Evolutionary conservation across 192 early-diverging fungal species (phyloP), one percentile per base, ranked within the genome.

Genomic region (Coemansia sp.): DNA sequence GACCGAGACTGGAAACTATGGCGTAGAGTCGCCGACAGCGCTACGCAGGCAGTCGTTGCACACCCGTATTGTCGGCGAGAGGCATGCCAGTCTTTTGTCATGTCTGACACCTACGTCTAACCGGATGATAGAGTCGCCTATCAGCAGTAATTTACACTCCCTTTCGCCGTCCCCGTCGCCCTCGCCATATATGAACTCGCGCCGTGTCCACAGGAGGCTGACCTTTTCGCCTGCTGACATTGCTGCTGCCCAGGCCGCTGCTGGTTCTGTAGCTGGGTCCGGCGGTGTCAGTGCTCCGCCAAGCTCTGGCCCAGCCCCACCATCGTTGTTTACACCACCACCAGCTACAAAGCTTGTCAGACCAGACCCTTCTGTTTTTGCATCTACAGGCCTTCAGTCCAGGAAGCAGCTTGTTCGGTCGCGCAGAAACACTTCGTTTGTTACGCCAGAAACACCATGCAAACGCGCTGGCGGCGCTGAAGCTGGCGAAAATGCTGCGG

Each of bases 321-420:
- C 52, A 20, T 33, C 69, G 29, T 48, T 84, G 60, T 84, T 84
- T 62, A 84, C 83, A 20, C 83, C 83, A 20, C 83, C 83, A 45
- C 81, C 68, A 11, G 71, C 78, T 8, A 73, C 83, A 12, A 84
- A 78, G 71, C 78, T 84, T 22, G 78, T 84, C 45, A 68, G 75
- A 40, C 83, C 83, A 11, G 75, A 77, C 64, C 78, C 83, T 0
- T 73, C 73, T 2, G 83, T 62, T 18, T 84, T 84, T 40, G 56
- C 69, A 49, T 84, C 83, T 7, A 75, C 83, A 0, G 83, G 83
- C 28, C 59, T 84, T 42, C 71, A 77, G 65, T 78, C 83, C 16
- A 77, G 75, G 61, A 73, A 75, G 64, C 77, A 80, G 61, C 63
- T 64, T 56, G 71, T 75, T 10, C 71, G 78, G 7, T 50, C 64